Evolutionary conservation across 148 eudicot genomes (phyloP).

Genomic region (Cornus florida): DNA sequence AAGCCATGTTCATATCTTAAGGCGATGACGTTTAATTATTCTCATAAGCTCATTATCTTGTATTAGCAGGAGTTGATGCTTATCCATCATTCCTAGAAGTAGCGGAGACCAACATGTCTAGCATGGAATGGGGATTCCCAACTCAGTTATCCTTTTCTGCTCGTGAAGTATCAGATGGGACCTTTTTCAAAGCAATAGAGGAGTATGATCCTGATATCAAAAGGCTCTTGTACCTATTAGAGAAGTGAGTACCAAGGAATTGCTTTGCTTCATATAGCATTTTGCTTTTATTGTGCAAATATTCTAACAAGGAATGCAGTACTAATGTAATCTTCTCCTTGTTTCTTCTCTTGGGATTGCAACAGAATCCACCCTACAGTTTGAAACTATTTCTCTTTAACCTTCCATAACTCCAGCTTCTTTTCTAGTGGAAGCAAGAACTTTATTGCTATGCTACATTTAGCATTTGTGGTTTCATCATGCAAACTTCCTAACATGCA

Average conservation of each 20-base stretch:
- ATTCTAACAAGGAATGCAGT: not conserved
- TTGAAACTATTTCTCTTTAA: constrained; percentile 1
- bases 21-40: constrained; percentile 2
- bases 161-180: constrained; percentile 86
- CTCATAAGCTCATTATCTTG: constrained; percentile 3
- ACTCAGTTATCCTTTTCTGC: constrained; percentile 89
- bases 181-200: constrained; percentile 81
- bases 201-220: constrained; percentile 93
- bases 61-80: constrained; percentile 56
- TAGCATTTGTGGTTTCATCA: too few species aligned
- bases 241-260: constrained; percentile 51
- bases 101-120: constrained; percentile 51
- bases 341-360: too few species aligned
- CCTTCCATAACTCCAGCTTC: not conserved
- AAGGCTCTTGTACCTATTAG: constrained; percentile 62
- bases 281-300: not conserved
- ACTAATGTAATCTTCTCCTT: too few species aligned
- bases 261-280: not conserved
- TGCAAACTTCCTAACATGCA: too few species aligned
- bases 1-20: constrained; percentile 4
- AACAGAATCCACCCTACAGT: too few species aligned
- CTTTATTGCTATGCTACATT: not conserved
- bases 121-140: constrained; percentile 76
- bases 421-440: not conserved
- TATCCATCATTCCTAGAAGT: constrained; percentile 62